Base-by-base conservation (phyloP, 2,329 filamentous ascomycete species). In the Domatiomyces catenatus region DNA sequence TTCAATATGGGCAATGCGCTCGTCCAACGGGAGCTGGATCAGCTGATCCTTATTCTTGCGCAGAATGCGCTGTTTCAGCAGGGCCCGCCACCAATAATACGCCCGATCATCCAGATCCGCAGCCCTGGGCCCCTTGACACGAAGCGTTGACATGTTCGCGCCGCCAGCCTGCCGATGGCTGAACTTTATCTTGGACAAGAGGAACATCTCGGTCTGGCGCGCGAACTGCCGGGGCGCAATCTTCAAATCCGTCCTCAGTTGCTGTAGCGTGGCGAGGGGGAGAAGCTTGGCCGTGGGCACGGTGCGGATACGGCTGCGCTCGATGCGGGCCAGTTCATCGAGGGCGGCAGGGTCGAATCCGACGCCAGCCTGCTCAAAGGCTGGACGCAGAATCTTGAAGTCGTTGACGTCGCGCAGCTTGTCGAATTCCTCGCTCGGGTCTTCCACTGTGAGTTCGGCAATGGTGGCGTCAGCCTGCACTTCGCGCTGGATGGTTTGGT, bases 391-490 rank as follows among this genome's bases (percentile, higher is more conserved):
- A 52, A 75, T 70, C 20, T 71, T 69, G 53, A 79, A 75, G 61
- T 83, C 79, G 59, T 75, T 74, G 53, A 73, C 74, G 61, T 83
- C 79, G 51, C 79, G 76, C 58, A 83, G 74, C 48, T 76, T 76
- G 58, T 83, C 79, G 56, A 83, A 83, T 22, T 72, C 73, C 63
- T 82, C 79, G 58, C 79, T 96, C 0, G 92, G 93, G 54, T 96
- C 90, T 68, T 98, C 92, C 5, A 98, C 82, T 0, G 89, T 93
- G 60, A 98, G 77, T 63, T 96, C 90, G 50, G 80, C 74, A 6
- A 88, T 83, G 53, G 82, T 80, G 0, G 76, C 66, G 51, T 84
- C 77, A 32, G 77, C 72, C 52, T 84, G 74, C 56, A 86, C 84
- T 58, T 80, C 69, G 6, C 75, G 69, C 62, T 87, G 90, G 58